Evolutionary conservation across 2,329 filamentous ascomycete genomes (phyloP).

Genomic region (Cercospora sp.): DNA sequence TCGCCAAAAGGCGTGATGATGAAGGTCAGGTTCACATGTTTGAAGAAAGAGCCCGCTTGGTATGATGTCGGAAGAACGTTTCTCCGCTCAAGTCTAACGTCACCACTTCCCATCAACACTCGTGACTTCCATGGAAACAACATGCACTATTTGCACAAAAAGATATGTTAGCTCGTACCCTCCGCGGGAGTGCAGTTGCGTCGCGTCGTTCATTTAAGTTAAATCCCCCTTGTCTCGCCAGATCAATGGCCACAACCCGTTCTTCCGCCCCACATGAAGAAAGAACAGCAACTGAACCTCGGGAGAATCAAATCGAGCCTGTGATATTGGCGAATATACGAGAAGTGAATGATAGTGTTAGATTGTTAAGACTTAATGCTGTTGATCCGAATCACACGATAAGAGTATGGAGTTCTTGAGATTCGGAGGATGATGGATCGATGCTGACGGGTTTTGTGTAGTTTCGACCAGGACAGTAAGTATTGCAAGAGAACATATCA

Average conservation of each 20-base stretch:
- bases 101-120: not conserved
- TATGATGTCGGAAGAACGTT: not conserved
- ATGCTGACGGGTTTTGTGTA: too few species aligned
- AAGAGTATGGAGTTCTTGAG: constrained; percentile 29
- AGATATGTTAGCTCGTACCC: not conserved
- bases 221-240: too few species aligned
- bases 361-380: constrained; percentile 66
- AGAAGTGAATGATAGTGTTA: constrained; percentile 66
- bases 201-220: not conserved
- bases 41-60: not conserved
- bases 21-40: too few species aligned
- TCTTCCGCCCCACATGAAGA: constrained; percentile 59
- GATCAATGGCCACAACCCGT: constrained; percentile 38
- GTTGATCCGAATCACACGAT: constrained; percentile 45
- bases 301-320: constrained; percentile 64
- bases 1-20: too few species aligned
- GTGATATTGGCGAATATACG: constrained; percentile 64
- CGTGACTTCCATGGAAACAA: too few species aligned
- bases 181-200: too few species aligned
- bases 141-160: not conserved
- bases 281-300: constrained; percentile 72
- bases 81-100: not conserved
- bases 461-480: constrained; percentile 4
- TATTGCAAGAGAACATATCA: too few species aligned
- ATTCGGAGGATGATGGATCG: not conserved